Conservation (phyloP, 805 yeast species). For the Candida schatavii region DNA sequence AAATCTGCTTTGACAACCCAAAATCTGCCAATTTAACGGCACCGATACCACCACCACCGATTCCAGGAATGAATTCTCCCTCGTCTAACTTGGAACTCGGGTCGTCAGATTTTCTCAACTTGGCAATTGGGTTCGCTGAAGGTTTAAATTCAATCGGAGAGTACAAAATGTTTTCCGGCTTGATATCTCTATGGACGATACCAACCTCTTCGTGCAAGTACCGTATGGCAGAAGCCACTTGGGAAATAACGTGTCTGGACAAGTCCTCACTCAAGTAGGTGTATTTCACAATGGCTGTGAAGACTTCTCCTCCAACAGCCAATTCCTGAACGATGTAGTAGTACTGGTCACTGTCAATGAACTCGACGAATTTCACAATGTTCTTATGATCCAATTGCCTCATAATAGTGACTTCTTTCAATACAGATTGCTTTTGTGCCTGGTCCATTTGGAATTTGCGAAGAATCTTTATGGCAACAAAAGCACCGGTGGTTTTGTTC, state of each 20-base stretch:
- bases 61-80: conserved; percentile 73
- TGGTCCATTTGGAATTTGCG: conserved; percentile 66
- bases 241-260: conserved; percentile 59
- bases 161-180: conserved; percentile 74
- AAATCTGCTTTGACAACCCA: conserved; percentile 87
- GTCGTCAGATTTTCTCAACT: conserved; percentile 65
- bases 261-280: conserved; percentile 67
- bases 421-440: conserved; percentile 62
- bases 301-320: conserved; percentile 75
- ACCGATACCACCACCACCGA: conserved; percentile 95
- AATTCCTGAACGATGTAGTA: conserved; percentile 72
- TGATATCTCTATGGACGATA: conserved; percentile 79
- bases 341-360: conserved; percentile 57
- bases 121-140: conserved; percentile 27
- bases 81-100: conserved; percentile 73
- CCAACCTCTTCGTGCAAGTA: conserved; percentile 73
- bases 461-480: conserved; percentile 59
- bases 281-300: conserved; percentile 62
- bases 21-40: conserved; percentile 89
- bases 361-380: conserved; percentile 62
- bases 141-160: conserved; percentile 57
- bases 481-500: conserved; percentile 32
- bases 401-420: conserved; percentile 79
- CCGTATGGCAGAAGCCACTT: conserved; percentile 61
- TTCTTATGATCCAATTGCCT: conserved; percentile 62